Evolutionary conservation across 108 stramenopile genomes (phyloP).

Genomic region (Skeletonema costatum): DNA sequence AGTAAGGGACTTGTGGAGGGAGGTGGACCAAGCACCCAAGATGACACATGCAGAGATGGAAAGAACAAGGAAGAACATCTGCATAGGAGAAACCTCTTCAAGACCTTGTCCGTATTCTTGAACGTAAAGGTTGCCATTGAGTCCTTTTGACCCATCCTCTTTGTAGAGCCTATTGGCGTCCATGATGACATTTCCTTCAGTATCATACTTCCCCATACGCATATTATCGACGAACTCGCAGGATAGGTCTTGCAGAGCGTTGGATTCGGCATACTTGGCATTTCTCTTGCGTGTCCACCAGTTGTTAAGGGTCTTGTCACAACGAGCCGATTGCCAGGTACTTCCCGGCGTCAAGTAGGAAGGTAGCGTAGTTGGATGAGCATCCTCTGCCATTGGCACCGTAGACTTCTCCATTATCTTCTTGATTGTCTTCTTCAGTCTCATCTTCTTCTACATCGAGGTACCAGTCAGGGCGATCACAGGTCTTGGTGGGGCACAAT

Average conservation of each 20-base stretch:
- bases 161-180: constrained; percentile 22
- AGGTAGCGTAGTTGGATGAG: constrained; percentile 70
- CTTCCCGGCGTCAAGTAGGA: constrained; percentile 66
- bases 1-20: constrained; percentile 19
- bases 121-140: constrained; percentile 21
- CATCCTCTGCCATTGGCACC: constrained; percentile 63
- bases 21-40: constrained; percentile 20
- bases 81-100: constrained; percentile 31
- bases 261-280: constrained; percentile 24
- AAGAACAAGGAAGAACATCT: constrained; percentile 27
- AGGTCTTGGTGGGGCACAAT: constrained; percentile 71
- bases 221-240: constrained; percentile 78
- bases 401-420: constrained; percentile 8
- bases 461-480: constrained; percentile 24
- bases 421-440: neutral
- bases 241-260: constrained; percentile 44
- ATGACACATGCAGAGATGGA: constrained; percentile 17
- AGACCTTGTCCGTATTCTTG: constrained; percentile 25
- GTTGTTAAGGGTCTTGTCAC: constrained; percentile 63
- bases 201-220: constrained; percentile 75
- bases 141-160: neutral
- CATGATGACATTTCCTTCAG: constrained; percentile 65
- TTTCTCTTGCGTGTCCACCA: constrained; percentile 34
- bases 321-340: constrained; percentile 72
- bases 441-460: neutral